These are phyloP conservation scores for Myxozyma melibiosi DNA, from an alignment of 805 yeast genomes.

Conservation along the genomic window DNA sequence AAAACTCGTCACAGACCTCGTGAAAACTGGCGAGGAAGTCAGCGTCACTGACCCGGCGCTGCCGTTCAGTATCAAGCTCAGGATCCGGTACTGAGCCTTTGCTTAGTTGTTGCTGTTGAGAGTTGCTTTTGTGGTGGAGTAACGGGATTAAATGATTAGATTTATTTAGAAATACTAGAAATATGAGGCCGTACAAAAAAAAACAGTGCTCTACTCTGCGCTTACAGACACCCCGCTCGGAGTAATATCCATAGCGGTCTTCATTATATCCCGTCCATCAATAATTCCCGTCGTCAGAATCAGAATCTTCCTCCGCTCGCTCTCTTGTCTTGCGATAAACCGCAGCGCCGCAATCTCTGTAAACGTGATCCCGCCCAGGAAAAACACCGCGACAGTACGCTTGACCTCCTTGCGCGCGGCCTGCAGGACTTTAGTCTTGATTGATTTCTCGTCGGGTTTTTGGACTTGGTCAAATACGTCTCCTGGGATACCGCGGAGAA, in stretches of 20 bases:
- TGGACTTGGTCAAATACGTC: conserved; percentile 42
- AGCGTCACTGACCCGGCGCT: conserved; percentile 56
- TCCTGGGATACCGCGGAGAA: conserved; percentile 44
- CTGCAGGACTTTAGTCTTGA: conserved; percentile 29
- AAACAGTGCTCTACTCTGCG: background rate
- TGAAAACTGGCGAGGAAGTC: conserved; percentile 52
- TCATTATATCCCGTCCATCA: conserved; percentile 48
- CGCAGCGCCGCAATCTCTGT: conserved; percentile 78
- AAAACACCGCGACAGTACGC: conserved; percentile 51
- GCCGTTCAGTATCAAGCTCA: conserved; percentile 48
- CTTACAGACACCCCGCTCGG: conserved; percentile 11
- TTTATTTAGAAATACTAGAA: background rate
- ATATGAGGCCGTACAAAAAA: background rate
- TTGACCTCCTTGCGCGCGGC: conserved; percentile 34
- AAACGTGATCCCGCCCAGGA: conserved; percentile 84
- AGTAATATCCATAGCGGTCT: conserved; percentile 27
- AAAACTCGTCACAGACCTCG: conserved; percentile 43
- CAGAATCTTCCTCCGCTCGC: conserved; percentile 45
- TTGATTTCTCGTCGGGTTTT: conserved; percentile 31
- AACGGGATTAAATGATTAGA: background rate
- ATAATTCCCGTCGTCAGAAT: conserved; percentile 54
- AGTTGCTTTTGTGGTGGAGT: background rate
- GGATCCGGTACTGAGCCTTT: conserved; percentile 23
- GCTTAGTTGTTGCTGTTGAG: background rate
- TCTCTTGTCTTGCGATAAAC: conserved; percentile 52